Evolutionary conservation across 2,329 filamentous ascomycete genomes (phyloP), one percentile per base, ranked within the genome.

Genomic region (Trichophyton schoenleinii): DNA sequence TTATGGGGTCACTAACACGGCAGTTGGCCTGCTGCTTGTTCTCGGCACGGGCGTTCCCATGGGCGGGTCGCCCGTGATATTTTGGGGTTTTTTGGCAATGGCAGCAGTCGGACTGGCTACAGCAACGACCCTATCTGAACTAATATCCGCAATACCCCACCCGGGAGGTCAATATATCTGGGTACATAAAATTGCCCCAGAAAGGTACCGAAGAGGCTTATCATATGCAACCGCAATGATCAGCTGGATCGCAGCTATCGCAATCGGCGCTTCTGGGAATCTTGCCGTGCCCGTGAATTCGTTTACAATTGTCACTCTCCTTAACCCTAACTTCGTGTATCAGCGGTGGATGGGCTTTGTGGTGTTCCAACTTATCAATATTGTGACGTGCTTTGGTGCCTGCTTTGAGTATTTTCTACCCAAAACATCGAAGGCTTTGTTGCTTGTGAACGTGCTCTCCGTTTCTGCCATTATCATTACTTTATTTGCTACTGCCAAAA

Each of bases 191-290:
- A 8, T 57, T 36, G 53, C 53, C 28, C 53, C 53, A 13, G 53
- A 57, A n/a, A 57, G 28, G 20, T 57, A 57, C 20, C 31, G 53
- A 57, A 15, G 53, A 41, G 53, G 53, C 9, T 20, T 57, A n/a
- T 57, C 53, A 1, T 57, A 57, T 41, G n/a, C 53, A n/a, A 57
- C 53, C 15, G 53, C 53, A 20, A 57, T 57, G 53, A 57, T 57
- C 34, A 57, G 53, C 36, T 57, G 53, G 53, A 57, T 57, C 20
- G 53, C 53, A n/a, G 53, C 53, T 36, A 57, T 57, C 20, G 53
- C 53, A 9, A 57, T 41, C 9, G 53, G 53, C 1, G 28, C 53
- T 4, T 57, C 53, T 15, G 53, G 53, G 2, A 57, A 57, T 22
- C 53, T 57, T 22, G 20, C 53, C 2, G 53, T 57, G 25, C 53